Conservation (phyloP, 805 yeast genomes). For the Yarrowia sp. region DNA sequence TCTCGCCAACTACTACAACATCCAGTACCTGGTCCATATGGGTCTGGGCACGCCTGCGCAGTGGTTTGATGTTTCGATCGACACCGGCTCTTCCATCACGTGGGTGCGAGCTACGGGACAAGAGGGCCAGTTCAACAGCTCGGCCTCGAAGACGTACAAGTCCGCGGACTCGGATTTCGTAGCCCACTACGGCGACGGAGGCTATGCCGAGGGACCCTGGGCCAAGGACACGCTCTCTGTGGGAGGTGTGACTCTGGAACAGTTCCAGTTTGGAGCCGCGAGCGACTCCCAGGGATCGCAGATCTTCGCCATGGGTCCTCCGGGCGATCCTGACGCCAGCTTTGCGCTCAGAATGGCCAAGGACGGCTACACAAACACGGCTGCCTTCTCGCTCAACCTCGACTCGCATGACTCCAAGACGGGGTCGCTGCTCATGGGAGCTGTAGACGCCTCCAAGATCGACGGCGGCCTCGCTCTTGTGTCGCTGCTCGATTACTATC, state of each 20-base stretch:
- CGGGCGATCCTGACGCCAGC: not conserved
- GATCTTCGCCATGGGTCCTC: too few relatives aligned
- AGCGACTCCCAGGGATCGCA: too few relatives aligned
- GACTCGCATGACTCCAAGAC: conserved; percentile 38
- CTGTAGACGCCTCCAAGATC: conserved; percentile 60
- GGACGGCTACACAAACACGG: conserved; percentile 43
- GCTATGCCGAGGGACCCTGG: conserved; percentile 47
- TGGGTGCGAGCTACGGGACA: too few relatives aligned
- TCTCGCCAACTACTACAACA: not conserved
- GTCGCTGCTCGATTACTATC: conserved; percentile 30
- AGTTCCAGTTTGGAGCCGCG: too few relatives aligned
- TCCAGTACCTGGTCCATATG: not conserved
- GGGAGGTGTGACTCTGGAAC: too few relatives aligned
- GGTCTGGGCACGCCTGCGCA: conserved; percentile 61
- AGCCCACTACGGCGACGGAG: conserved; percentile 41
- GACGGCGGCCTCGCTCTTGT: conserved; percentile 44
- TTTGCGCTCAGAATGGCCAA: conserved; percentile 39
- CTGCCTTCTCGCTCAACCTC: conserved; percentile 50
- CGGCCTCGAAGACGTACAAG: conserved; percentile 33
- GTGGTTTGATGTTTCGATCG: conserved; percentile 52
- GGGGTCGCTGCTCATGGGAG: conserved; percentile 64
- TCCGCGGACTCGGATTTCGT: conserved; percentile 30
- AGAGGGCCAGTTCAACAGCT: conserved; percentile 8
- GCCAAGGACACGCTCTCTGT: conserved; percentile 67
- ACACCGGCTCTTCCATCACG: conserved; percentile 73